Base-by-base conservation (phyloP, 176 grass and related monocot species). In the Saccharum officinarum region DNA sequence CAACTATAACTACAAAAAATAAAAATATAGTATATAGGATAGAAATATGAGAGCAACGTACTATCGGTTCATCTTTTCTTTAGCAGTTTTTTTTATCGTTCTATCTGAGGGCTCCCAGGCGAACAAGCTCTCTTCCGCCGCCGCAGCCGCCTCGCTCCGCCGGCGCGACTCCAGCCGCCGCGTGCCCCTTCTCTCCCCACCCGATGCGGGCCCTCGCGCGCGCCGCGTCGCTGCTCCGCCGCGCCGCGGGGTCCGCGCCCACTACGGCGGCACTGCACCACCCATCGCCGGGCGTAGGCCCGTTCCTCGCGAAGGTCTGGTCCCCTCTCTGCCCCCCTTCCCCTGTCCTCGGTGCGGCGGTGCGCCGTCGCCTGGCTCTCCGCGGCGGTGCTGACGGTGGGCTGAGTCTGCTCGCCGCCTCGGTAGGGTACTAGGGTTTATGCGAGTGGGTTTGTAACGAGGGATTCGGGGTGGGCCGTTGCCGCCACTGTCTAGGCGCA, bases 121-220 rank as follows among this genome's bases (percentile, higher is more conserved):
- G 1, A 8, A 55, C 50, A 22, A 57, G 52, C 52, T 22, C 5
- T 3, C 20, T 11, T 64, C 39, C 12, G 38, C 71, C 40, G 67
- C 77, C 76, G 50, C 71, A 15, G 47, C 47, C 14, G 15, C 47
- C 47, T 50, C 15, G 47, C 47, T 50, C 47, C 1, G 4, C 30
- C 17, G 1, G 18, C 39, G 22, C 8, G 4, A 17, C 22, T 57
- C 52, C 20, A 57, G 54, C 54, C 4, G 8, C 63, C 7, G 38
- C 79, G 54, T 57, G 22, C 55, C 55, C 22, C 55, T 23, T 23
- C 20, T 22, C 64, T 40, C 49, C 10, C 69, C 6, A 2, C 37
- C 45, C 54, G 88, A 90, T 90, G 84, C 84, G 74, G 10, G 79
- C 79, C 26, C 15, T 86, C 22, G 54, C 45, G 80, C 79, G 79